phyloP scores from a whole-genome alignment of 192 early-diverging fungal species.

The Mortierella hygrophila region DNA sequence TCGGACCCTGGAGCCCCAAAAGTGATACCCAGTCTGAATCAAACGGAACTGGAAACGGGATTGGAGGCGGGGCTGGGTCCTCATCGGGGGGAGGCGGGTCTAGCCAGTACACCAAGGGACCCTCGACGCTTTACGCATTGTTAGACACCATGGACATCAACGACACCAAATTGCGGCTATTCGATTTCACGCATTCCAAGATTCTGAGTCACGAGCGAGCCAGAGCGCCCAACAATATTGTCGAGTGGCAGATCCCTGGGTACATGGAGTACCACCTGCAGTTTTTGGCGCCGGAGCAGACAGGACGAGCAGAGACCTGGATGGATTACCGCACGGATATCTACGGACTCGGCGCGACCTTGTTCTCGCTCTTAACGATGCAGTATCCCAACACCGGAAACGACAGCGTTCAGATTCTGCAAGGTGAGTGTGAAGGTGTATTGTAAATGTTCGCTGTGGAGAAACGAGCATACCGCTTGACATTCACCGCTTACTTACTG shows the following conservation, averaged over 20 bases:
- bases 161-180: constrained; percentile 35
- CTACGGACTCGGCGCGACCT: constrained; percentile 37
- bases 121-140: constrained; percentile 1
- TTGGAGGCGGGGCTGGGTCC: not conserved
- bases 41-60: not conserved
- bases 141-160: constrained; percentile 38
- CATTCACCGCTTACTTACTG: not conserved
- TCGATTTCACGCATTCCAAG: constrained; percentile 53
- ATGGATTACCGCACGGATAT: constrained; percentile 55
- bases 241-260: constrained; percentile 48
- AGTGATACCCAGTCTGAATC: not conserved
- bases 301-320: constrained; percentile 54
- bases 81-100: not conserved
- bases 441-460: no score
- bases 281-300: constrained; percentile 48
- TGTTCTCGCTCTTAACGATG: constrained; percentile 51
- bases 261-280: constrained; percentile 52
- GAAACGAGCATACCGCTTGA: not conserved
- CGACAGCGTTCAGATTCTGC: constrained; percentile 52
- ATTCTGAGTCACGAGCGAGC: constrained; percentile 53
- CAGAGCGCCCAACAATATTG: constrained; percentile 51
- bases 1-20: not conserved
- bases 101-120: not conserved
- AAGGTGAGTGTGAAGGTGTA: constrained; percentile 12
- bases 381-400: constrained; percentile 45